Evolutionary conservation across 257 asterid species (phyloP), one percentile per base, ranked within the genome.

Genomic region (Leonotis leonurus): DNA sequence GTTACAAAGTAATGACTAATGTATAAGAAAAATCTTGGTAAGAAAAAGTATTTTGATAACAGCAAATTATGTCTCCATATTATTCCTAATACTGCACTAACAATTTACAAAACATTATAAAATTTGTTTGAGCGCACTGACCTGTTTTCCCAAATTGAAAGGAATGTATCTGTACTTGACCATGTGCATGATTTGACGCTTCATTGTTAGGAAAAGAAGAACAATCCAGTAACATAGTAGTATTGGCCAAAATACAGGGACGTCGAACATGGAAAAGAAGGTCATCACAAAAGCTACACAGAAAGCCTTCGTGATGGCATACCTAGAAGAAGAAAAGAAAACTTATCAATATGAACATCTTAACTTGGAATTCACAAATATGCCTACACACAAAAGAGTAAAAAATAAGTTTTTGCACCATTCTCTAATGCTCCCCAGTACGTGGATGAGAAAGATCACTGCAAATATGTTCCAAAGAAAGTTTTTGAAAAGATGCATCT

Each of bases 161-260:
- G 98, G 98, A 50, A 90, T 64, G 60, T 90, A 90, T 75, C 59
- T 87, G 83, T 87, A 85, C 73, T 90, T 90, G 56, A 90, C 75
- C 98, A 90, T 90, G 79, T 87, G 98, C 71, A 78, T 58, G 71
- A 87, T 83, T 73, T 85, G 98, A 62, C 95, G 86, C 80, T 83
- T 90, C 96, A 90, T 87, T 35, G 97, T 90, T n/a, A 87, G 95
- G 44, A 75, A 81, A 50, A 90, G 83, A 46, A 90, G 89, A 25
- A 87, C 95, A 67, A 87, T 46, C 98, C 98, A 90, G 79, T 90
- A 90, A 75, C 77, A 80, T 70, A 90, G 68, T 58, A 90, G 62
- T 69, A 87, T 82, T 27, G 98, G 98, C 98, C 98, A 87, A 74
- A 87, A 90, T 45, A 85, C 98, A 3, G 98, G 98, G 68, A 90